Evolutionary conservation across 2,329 filamentous ascomycete species (phyloP), one percentile per base, ranked within the genome.

Genomic region (Chaetomium globosum): DNA sequence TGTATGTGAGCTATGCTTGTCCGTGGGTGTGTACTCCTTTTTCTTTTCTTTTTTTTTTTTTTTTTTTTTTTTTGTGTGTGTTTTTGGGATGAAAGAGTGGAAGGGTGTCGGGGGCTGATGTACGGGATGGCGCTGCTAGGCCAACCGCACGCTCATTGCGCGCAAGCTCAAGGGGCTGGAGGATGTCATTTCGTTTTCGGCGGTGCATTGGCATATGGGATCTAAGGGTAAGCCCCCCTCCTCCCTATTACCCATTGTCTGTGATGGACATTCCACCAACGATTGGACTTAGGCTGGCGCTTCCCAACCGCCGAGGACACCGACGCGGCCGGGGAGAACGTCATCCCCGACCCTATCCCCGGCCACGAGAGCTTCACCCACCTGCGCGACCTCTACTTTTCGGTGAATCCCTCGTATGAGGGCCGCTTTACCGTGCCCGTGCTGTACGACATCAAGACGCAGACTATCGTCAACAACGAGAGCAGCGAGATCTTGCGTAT

Each of bases 1-100:
- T 99, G 72, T 99, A 94, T 75, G 89, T 97, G 71, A 94, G 90
- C 73, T 97, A 96, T 78, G 93, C 93, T 7, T 97, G 93, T 78
- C 93, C 93, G 4, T 97, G 93, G 93, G 89, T 82, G 71, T 61
- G 78, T 67, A n/a, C 5, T 10, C 19, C 3, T 10, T 23, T 13
- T 6, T 30, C 23, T 23, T 23, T 2, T 2, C 2, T 23, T 21
- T 73, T 19, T 23, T 31, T 56, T 52, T 31, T 33, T 9, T 33
- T 33, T 33, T 33, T 33, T n/a, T n/a, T n/a, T n/a, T n/a, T n/a
- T n/a, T n/a, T n/a, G n/a, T n/a, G n/a, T n/a, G n/a, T n/a, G n/a
- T n/a, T n/a, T n/a, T n/a, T n/a, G n/a, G n/a, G n/a, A n/a, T n/a
- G n/a, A 8, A 31, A 31, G 30, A 31, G 30, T 26, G 26, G 26